Base-by-base conservation (phyloP, 345 rosid genomes). In the Linum usitatissimum region DNA sequence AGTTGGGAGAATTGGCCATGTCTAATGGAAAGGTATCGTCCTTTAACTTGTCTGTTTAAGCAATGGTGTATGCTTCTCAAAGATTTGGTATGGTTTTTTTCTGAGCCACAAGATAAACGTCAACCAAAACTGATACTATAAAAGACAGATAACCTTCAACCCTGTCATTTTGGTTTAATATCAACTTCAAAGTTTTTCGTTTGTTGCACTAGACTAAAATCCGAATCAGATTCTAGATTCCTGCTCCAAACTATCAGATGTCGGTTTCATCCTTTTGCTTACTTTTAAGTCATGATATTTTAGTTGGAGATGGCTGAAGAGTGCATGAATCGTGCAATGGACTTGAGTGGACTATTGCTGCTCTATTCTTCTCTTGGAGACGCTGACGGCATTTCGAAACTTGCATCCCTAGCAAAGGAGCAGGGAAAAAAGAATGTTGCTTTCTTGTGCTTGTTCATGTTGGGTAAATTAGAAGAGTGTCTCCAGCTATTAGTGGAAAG, bases 301-400 rank as follows among this genome's bases (percentile, higher is more conserved):
- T 91, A 94, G 99, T 75, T 94, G 78, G 89, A 79, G 77, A 85
- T 94, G 97, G 99, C 99, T 38, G 97, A 90, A 80, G 96, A 88
- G 34, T 94, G 97, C 77, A 86, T 94, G 99, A 82, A 79, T 73
- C 73, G 73, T 61, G 97, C 99, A 21, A 77, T 73, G 81, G 99
- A 94, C 73, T 83, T 94, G 84, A 94, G 99, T 77, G 99, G 99
- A 70, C 77, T 94, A 69, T 79, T 94, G 68, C 80, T 94, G 60
- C 91, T 94, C 8, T 94, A 94, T 79, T 90, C 99, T 63, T 94
- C 99, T 58, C 71, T 94, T 28, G 99, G 99, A 64, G 95, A 94
- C 73, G 91, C 93, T 59, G 96, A 90, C 75, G 97, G 97, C 70
- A 82, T 90, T 60, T 74, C 83, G 40, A 77, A 81, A 60, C 97